Evolutionary conservation across 2,329 filamentous ascomycete species (phyloP).

Genomic region (Aspergillus sp.): DNA sequence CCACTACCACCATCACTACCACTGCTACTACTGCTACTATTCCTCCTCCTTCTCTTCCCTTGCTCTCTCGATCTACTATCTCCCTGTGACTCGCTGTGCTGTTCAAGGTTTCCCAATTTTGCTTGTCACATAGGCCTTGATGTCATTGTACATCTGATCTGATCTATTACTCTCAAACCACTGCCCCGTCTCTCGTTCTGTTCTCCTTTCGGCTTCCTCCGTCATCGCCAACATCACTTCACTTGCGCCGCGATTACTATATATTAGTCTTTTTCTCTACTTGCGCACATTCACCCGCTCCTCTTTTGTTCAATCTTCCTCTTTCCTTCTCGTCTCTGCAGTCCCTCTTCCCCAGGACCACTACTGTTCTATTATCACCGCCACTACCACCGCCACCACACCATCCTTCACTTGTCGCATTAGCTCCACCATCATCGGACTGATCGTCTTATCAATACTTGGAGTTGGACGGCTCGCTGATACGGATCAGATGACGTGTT

Average conservation of each 20-base stretch:
- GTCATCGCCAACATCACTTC: background rate
- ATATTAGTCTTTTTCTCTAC: background rate
- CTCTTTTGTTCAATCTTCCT: background rate
- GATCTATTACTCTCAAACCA: background rate
- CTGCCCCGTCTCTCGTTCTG: background rate
- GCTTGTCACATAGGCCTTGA: background rate
- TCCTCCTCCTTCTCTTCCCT: no score
- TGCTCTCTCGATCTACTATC: no score
- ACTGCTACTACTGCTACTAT: no score
- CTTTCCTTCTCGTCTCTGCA: background rate
- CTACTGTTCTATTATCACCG: background rate
- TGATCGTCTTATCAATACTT: background rate
- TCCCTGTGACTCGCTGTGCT: no score
- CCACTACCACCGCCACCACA: background rate
- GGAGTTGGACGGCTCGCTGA: slow-evolving; percentile 11
- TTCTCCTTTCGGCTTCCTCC: background rate
- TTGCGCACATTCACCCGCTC: background rate
- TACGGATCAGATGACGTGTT: slow-evolving; percentile 23
- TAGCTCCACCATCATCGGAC: background rate
- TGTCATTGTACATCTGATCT: background rate
- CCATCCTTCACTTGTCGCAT: background rate
- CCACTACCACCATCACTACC: no score
- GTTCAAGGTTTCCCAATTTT: background rate
- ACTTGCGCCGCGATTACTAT: background rate
- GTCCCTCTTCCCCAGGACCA: background rate